Conservation (phyloP, 163 green algal genomes). For the Chloromonas sp. region DNA sequence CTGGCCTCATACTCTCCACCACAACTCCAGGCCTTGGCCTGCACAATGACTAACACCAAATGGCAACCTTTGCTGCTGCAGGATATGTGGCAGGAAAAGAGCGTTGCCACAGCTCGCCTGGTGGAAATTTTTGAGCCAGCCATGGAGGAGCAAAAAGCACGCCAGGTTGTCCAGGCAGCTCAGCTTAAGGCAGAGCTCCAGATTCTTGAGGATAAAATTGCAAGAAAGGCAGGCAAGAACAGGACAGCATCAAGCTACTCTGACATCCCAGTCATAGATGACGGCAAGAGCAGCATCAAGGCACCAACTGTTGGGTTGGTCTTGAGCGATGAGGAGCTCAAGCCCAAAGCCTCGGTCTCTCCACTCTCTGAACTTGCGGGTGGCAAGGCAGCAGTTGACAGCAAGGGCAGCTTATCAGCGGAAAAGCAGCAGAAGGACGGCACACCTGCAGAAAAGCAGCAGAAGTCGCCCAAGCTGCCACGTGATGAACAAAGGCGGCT, state of each 20-base stretch:
- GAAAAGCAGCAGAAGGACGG: neutral
- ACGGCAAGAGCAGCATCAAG: too few relatives aligned
- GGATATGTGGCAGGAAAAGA: neutral
- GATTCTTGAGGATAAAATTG: too few relatives aligned
- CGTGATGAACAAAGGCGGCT: too few relatives aligned
- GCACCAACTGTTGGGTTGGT: too few relatives aligned
- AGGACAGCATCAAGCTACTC: too few relatives aligned
- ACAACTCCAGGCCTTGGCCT: too few relatives aligned
- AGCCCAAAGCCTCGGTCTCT: neutral
- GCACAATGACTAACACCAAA: too few relatives aligned
- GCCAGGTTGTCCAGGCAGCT: too few relatives aligned
- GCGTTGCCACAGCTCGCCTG: neutral
- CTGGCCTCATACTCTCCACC: neutral
- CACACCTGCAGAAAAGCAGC: neutral
- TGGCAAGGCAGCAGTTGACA: neutral
- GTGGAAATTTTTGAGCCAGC: neutral
- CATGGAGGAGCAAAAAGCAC: neutral
- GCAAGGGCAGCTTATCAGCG: neutral
- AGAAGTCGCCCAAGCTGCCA: neutral
- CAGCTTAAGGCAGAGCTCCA: too few relatives aligned
- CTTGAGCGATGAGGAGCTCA: too few relatives aligned
- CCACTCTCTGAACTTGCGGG: neutral
- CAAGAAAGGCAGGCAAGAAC: too few relatives aligned
- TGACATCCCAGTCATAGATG: too few relatives aligned
- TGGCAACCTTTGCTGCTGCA: neutral